Base-by-base conservation (phyloP, 352 stramenopile species). In the Phytophthora citricola region DNA sequence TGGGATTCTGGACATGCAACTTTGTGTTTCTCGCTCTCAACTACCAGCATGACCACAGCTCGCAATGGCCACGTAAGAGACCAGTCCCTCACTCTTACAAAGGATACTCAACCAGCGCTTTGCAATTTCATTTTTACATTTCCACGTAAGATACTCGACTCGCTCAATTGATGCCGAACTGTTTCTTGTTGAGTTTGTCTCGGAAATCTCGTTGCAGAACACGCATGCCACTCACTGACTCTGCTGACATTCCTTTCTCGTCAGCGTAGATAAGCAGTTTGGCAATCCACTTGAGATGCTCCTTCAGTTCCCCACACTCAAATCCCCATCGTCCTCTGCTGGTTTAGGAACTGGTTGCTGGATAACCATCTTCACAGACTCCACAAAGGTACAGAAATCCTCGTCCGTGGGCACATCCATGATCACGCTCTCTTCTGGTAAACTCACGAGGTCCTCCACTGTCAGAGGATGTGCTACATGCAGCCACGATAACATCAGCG, bases 251-350 rank as follows among this genome's bases (percentile, higher is more conserved):
- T 2, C 53, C 44, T n/a, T 58, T 70, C 15, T 72, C 53, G 11
- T 73, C 57, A 7, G 68, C 68, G 39, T 76, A 72, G 14, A 76
- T 65, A 8, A 73, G 32, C 4, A 76, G 48, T 15, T 73, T 76
- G 36, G 63, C 68, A 26, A 73, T 76, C 68, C 68, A 76, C 39
- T 70, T 69, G 22, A 76, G 53, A 32, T 53, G 69, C 14, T 76
- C 63, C 38, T 66, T 73, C 15, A 76, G 48, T 27, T 66, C 69
- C 24, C 49, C 5, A 70, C 58, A 14, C 53, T 50, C 17, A 73
- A 48, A 1, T 34, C 41, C 5, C 45, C 38, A 10, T 67, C 50
- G 2, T 34, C 26, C n/a, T 63, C 52, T 12, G 17, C 32, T 31
- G 12, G 3, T 11, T 62, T 58, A 0, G 11, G 10, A 38, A 48